Evolutionary conservation across 75 land plant species (phyloP).

Genomic region (Pinus albicaulis): DNA sequence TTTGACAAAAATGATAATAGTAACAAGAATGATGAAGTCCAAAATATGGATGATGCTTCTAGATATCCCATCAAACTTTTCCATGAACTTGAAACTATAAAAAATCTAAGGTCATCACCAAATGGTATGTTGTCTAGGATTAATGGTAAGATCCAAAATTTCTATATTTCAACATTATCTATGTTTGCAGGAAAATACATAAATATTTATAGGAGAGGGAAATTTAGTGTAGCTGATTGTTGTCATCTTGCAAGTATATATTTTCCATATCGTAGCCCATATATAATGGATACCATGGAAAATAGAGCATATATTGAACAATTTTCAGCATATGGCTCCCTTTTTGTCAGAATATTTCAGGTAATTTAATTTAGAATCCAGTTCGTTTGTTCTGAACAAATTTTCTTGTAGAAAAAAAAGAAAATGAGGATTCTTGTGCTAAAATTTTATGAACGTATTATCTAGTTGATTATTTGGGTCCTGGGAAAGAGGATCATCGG

Average conservation of each 20-base stretch:
- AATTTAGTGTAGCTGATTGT: slow-evolving; percentile 64
- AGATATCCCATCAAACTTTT: slow-evolving; percentile 6
- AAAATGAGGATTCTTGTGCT: not conserved
- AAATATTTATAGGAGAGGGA: slow-evolving; percentile 58
- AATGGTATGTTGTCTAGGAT: slow-evolving; percentile 14
- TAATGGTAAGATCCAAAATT: slow-evolving; percentile 10
- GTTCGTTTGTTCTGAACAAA: not conserved
- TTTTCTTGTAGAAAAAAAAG: not conserved
- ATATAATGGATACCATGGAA: slow-evolving; percentile 45
- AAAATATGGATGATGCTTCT: slow-evolving; percentile 1
- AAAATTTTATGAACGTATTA: not conserved
- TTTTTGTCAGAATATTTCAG: slow-evolving; percentile 92
- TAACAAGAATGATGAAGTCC: not conserved
- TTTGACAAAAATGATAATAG: not conserved
- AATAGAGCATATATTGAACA: slow-evolving; percentile 81
- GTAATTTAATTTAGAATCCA: slow-evolving; percentile 17
- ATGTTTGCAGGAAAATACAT: slow-evolving; percentile 72
- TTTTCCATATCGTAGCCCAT: slow-evolving; percentile 69
- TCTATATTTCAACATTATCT: slow-evolving; percentile 38
- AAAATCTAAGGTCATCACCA: slow-evolving; percentile 40
- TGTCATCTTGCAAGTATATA: slow-evolving; percentile 69
- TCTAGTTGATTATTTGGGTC: slow-evolving; percentile 1
- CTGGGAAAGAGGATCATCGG: slow-evolving; percentile 52
- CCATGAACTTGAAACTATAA: slow-evolving; percentile 44
- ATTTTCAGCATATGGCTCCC: slow-evolving; percentile 79